Base-by-base conservation (phyloP, 768 basidiomycete species). In the Tricholoma flavovirens region DNA sequence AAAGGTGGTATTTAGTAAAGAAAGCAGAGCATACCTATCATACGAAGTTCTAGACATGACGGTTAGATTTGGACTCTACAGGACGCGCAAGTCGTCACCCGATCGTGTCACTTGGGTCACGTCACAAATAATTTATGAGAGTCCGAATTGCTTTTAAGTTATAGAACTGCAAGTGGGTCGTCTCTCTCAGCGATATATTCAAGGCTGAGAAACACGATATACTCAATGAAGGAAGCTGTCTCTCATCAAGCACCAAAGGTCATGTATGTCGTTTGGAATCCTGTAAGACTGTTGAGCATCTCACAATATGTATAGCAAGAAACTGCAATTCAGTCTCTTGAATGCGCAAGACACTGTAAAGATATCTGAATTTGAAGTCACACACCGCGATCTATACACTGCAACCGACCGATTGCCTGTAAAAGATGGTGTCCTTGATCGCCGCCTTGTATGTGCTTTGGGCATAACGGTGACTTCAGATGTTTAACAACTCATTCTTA, bases 321-420 rank as follows among this genome's bases (percentile, higher is more conserved):
- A 91, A 69, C 81, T 99, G 30, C 97, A 98, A 77, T 99, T 98
- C 73, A 90, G 90, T 69, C 82, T 96, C 51, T 78, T 99, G 62
- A 91, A 87, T 70, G 87, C 92, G 26, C 94, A 98, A 71, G 95
- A 98, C 67, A 90, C 96, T 4, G 97, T 98, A 63, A 89, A 88
- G 67, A 82, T 98, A 56, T 90, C 97, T 8, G 96, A 99, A 71
- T 97, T 96, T 64, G 93, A 99, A 73, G 90, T 97, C 62, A 94
- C 91, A 15, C 88, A 91, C 68, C 81, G 91, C 22, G 94, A 97
- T 69, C 76, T 98, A 35, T 98, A 99, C 71, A 90, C 89, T 10
- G 78, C 85, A 11, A 83, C 80, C 19, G 90, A 92, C 65, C 82
- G 94, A 57, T 74, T 87, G 2, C 96, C 95, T 0, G 92, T 93